Evolutionary conservation across 495 filamentous ascomycete species (phyloP).

Genomic region (Tuber borchii): DNA sequence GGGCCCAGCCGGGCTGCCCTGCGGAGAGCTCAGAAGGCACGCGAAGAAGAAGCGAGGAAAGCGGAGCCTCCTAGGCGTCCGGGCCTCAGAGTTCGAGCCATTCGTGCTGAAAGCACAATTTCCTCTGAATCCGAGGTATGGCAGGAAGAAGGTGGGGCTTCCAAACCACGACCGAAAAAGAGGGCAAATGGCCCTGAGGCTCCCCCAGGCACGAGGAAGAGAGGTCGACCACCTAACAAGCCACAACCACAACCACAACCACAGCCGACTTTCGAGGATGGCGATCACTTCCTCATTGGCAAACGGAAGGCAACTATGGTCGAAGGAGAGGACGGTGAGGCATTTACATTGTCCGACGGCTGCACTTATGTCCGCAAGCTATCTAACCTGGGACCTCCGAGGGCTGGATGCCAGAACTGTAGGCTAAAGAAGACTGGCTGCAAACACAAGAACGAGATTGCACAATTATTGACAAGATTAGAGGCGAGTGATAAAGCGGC

Average conservation of each 20-base stretch:
- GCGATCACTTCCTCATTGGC: not conserved
- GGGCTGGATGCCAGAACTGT: slow-evolving; percentile 39
- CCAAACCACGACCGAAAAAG: slow-evolving; percentile 21
- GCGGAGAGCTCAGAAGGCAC: slow-evolving; percentile 23
- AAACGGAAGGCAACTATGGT: slow-evolving; percentile 17
- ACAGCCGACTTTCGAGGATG: not conserved
- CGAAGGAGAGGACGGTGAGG: slow-evolving; percentile 29
- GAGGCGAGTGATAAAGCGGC: slow-evolving; percentile 30
- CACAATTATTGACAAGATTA: slow-evolving; percentile 24
- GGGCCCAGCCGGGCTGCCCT: slow-evolving; percentile 26
- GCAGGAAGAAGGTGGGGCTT: slow-evolving; percentile 10
- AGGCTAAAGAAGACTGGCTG: slow-evolving; percentile 40
- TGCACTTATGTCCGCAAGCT: slow-evolving; percentile 38
- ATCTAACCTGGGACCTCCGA: slow-evolving; percentile 38
- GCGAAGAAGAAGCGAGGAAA: slow-evolving; percentile 28
- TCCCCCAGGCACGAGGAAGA: slow-evolving; percentile 17
- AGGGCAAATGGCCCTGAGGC: slow-evolving; percentile 26
- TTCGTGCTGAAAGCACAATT: slow-evolving; percentile 11
- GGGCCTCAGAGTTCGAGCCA: slow-evolving; percentile 34
- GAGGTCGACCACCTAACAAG: slow-evolving; percentile 22
- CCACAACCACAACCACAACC: slow-evolving; percentile 2
- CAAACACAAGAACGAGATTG: slow-evolving; percentile 40
- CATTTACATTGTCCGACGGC: slow-evolving; percentile 33
- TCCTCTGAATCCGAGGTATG: not conserved
- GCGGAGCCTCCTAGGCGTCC: slow-evolving; percentile 32